These are phyloP conservation scores for Plasmodium gaboni DNA, from an alignment of 169 alveolate genomes.

Conservation along the genomic window DNA sequence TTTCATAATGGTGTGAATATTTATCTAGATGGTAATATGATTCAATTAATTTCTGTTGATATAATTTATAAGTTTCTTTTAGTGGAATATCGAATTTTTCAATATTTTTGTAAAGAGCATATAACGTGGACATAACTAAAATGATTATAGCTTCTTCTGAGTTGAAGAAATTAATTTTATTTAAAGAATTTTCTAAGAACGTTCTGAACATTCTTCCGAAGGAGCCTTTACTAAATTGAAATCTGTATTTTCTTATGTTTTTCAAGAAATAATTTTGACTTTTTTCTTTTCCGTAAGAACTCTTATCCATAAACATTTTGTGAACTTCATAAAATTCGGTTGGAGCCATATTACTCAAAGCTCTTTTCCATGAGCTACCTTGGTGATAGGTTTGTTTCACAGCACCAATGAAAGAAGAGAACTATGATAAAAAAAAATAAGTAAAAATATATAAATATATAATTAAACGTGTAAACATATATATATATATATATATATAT, in stretches of 20 bases:
- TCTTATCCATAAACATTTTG: constrained; percentile 17
- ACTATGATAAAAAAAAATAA: constrained; percentile 17
- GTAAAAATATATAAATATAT: background rate
- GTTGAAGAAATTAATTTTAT: constrained; percentile 32
- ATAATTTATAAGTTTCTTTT: constrained; percentile 45
- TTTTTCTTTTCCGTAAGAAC: constrained; percentile 7
- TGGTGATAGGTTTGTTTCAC: constrained; percentile 44
- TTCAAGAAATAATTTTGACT: constrained; percentile 29
- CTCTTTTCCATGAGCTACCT: constrained; percentile 59
- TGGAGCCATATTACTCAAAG: constrained; percentile 40
- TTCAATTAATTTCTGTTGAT: constrained; percentile 74
- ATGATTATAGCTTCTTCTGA: constrained; percentile 44
- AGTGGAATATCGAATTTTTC: constrained; percentile 34
- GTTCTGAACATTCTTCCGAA: constrained; percentile 43
- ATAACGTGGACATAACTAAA: constrained; percentile 33
- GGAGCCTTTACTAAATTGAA: constrained; percentile 27
- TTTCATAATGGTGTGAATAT: constrained; percentile 47
- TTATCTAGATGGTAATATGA: constrained; percentile 8
- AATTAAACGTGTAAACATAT: background rate
- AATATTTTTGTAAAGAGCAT: constrained; percentile 60
- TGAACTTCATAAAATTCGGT: constrained; percentile 56
- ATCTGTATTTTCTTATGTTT: constrained; percentile 33
- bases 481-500: constrained; percentile 20
- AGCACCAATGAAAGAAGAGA: constrained; percentile 56
- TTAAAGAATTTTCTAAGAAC: constrained; percentile 49